Conservation (phyloP, 129 eudicot genomes). For the Chrysanthemum lavandulifolium region DNA sequence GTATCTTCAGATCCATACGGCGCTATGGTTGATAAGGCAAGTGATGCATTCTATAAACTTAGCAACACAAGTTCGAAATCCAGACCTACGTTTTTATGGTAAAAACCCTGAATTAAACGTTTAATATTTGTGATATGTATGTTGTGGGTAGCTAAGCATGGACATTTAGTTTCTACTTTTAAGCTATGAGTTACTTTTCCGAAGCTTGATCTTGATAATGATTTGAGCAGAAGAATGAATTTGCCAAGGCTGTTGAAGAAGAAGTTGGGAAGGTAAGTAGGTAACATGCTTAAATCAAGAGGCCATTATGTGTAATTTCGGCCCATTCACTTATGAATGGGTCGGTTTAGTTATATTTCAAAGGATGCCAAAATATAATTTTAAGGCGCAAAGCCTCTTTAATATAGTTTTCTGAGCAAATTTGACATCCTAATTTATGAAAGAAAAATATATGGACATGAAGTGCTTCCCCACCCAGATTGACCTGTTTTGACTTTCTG, state of each 20-base stretch:
- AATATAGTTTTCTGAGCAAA: too few relatives aligned
- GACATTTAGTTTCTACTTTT: slow-evolving; percentile 7
- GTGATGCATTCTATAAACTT: slow-evolving; percentile 80
- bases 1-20: background rate
- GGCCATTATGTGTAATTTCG: background rate
- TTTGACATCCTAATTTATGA: too few relatives aligned
- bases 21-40: slow-evolving; percentile 34
- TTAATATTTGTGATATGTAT: background rate
- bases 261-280: slow-evolving; percentile 58
- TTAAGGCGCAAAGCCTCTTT: too few relatives aligned
- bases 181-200: slow-evolving; percentile 88
- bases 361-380: too few relatives aligned
- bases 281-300: slow-evolving; percentile 25
- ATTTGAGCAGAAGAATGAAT: slow-evolving; percentile 89
- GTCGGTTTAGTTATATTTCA: too few relatives aligned
- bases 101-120: background rate
- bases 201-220: slow-evolving; percentile 74
- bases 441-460: too few relatives aligned
- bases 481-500: too few relatives aligned
- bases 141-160: background rate
- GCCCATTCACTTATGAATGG: background rate
- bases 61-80: slow-evolving; percentile 68
- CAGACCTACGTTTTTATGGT: slow-evolving; percentile 96
- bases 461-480: too few relatives aligned
- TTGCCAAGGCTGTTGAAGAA: slow-evolving; percentile 85